Evolutionary conservation across 345 rosid species (phyloP).

Genomic region (Citrus hindsii): DNA sequence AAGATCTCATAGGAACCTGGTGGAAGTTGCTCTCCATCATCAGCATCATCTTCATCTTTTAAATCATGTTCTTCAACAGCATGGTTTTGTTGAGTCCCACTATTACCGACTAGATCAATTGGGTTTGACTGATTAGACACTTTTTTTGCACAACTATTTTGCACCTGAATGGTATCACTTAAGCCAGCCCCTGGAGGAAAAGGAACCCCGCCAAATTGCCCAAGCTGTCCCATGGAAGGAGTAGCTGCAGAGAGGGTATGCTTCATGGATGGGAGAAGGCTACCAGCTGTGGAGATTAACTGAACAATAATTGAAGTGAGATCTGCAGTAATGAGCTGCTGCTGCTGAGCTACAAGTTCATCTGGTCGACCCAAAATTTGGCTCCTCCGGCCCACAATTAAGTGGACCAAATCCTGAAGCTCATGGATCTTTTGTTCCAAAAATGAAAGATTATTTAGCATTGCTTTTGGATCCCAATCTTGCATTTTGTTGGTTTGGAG

Average conservation of each 20-base stretch:
- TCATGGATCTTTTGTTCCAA: conserved; percentile 88
- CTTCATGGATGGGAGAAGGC: conserved; percentile 89
- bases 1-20: conserved; percentile 91
- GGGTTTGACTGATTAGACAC: conserved; percentile 40
- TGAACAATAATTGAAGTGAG: conserved; percentile 91
- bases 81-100: conserved; percentile 37
- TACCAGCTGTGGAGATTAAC: conserved; percentile 91
- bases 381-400: conserved; percentile 51
- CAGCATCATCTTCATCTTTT: conserved; percentile 90
- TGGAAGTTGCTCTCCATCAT: conserved; percentile 90
- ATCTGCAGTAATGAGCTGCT: conserved; percentile 80
- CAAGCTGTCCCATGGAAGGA: conserved; percentile 42
- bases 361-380: conserved; percentile 47
- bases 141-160: conserved; percentile 28
- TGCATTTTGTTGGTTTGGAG: conserved; percentile 40
- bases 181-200: conserved; percentile 39
- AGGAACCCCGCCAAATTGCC: conserved; percentile 49
- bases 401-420: conserved; percentile 78
- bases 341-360: conserved; percentile 65
- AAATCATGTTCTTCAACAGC: conserved; percentile 64
- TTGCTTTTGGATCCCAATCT: conserved; percentile 86
- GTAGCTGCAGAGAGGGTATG: conserved; percentile 40
- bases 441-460: conserved; percentile 77
- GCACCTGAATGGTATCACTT: conserved; percentile 38
- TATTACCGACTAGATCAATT: conserved; percentile 26